Evolutionary conservation across 192 early-diverging fungal genomes (phyloP).

Genomic region (Podochytrium sp.): DNA sequence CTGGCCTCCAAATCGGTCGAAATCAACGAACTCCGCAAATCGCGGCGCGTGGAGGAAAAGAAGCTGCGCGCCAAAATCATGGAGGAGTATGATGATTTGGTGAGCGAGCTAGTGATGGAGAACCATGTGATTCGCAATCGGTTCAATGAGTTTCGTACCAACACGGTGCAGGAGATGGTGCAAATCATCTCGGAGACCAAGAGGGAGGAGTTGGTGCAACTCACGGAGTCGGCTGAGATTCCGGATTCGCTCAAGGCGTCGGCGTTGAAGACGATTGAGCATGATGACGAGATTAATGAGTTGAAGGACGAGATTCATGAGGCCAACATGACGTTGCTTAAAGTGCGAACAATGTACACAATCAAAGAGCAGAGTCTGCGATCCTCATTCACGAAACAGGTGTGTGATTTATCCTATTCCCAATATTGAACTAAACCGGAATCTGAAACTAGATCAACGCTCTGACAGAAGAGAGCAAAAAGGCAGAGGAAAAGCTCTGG

Average conservation of each 20-base stretch:
- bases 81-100: conserved; percentile 61
- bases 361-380: conserved; percentile 56
- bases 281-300: conserved; percentile 43
- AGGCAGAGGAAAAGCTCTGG: conserved; percentile 63
- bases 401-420: no score
- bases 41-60: conserved; percentile 50
- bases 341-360: conserved; percentile 56
- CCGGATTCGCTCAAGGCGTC: conserved; percentile 40
- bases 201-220: conserved; percentile 51
- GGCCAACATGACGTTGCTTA: conserved; percentile 57
- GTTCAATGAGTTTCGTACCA: conserved; percentile 57
- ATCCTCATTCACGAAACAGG: conserved; percentile 52
- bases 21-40: conserved; percentile 50
- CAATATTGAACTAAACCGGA: background rate
- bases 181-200: conserved; percentile 57
- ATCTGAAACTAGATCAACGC: conserved; percentile 43
- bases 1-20: conserved; percentile 51
- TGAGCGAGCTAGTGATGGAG: conserved; percentile 57
- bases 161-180: conserved; percentile 56
- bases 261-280: conserved; percentile 43
- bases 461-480: conserved; percentile 51
- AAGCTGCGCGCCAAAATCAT: conserved; percentile 50
- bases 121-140: conserved; percentile 53
- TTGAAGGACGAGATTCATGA: conserved; percentile 51
- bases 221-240: conserved; percentile 47